These are phyloP conservation scores for Linderniella brevidens DNA, from an alignment of 257 asterid genomes.

Conservation along the genomic window DNA sequence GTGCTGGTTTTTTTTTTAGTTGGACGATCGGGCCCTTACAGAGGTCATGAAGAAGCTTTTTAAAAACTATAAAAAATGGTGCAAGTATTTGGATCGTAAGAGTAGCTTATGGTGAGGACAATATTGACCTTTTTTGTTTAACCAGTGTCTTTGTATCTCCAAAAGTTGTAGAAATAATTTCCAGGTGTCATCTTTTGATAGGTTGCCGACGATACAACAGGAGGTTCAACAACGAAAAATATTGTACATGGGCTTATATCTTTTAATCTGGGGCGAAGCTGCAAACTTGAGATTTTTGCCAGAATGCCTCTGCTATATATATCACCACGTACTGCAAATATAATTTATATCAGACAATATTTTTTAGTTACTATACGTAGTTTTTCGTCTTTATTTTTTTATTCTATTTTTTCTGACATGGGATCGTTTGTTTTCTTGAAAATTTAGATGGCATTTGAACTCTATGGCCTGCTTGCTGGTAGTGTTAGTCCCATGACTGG, in stretches of 20 bases:
- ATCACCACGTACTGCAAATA: constrained; percentile 62
- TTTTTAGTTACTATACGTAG: no score
- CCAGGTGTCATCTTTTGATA: constrained; percentile 17
- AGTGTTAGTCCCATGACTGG: constrained; percentile 94
- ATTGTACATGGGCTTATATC: constrained; percentile 87
- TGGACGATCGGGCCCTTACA: constrained; percentile 91
- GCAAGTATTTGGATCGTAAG: constrained; percentile 91
- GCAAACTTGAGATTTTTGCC: constrained; percentile 98
- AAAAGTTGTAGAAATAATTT: constrained; percentile 4
- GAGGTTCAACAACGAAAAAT: constrained; percentile 96
- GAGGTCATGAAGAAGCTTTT: constrained; percentile 92
- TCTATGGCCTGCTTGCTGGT: constrained; percentile 87
- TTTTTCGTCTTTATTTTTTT: no score
- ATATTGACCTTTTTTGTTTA: not conserved
- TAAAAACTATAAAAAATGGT: constrained; percentile 96
- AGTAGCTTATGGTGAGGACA: constrained; percentile 83
- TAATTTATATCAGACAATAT: no score
- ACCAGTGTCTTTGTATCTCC: constrained; percentile 7
- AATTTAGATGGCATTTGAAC: constrained; percentile 79
- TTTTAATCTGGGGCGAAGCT: constrained; percentile 99
- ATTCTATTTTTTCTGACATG: no score
- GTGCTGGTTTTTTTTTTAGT: constrained; percentile 23
- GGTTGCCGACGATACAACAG: constrained; percentile 97
- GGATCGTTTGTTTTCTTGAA: constrained; percentile 5
- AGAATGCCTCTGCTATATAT: constrained; percentile 91